Evolutionary conservation across 2,329 filamentous ascomycete species (phyloP).

Genomic region (Aspergillus brasiliensis): DNA sequence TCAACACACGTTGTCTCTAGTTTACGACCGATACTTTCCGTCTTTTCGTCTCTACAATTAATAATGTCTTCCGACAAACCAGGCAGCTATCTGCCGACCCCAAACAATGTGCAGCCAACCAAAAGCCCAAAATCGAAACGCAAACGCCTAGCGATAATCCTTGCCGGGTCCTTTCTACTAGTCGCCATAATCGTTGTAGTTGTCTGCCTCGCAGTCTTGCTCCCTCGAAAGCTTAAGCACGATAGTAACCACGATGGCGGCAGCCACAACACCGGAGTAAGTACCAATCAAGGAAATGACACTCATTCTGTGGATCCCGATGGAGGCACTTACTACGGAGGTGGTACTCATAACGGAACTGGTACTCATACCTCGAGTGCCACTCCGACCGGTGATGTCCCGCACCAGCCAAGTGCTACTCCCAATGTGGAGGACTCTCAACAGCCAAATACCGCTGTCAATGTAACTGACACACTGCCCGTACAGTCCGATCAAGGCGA

Average conservation of each 20-base stretch:
- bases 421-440: too few species aligned
- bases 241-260: background rate
- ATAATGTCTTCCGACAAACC: background rate
- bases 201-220: background rate
- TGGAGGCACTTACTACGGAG: background rate
- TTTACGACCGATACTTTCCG: background rate
- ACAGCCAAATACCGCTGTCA: background rate
- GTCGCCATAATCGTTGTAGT: background rate
- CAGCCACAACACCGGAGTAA: background rate
- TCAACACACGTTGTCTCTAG: accelerated
- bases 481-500: background rate
- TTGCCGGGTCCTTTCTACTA: background rate
- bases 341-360: background rate
- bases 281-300: background rate
- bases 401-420: too few species aligned
- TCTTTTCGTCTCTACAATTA: background rate
- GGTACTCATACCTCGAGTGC: background rate
- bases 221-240: background rate
- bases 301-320: background rate
- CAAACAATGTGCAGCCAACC: background rate
- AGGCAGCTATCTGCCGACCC: background rate
- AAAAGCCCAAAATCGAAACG: background rate
- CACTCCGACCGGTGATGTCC: background rate
- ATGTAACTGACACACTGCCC: background rate
- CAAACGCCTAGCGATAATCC: background rate